Conservation (phyloP, 2,329 filamentous ascomycete genomes). For the Pseudogymnoascus sp. region DNA sequence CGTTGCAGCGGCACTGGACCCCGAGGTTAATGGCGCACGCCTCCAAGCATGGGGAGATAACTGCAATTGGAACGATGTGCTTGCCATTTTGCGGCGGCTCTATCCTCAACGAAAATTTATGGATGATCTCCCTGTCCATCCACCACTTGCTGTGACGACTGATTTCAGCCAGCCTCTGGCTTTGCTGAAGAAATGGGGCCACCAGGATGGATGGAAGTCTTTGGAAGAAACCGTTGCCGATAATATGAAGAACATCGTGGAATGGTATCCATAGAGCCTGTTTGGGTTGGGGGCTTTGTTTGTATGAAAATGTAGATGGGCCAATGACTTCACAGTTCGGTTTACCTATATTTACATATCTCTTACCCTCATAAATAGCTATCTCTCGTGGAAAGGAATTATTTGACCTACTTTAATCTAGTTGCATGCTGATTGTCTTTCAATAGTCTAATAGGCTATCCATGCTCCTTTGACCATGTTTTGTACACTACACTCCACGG, state of each 20-base stretch:
- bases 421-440: neutral
- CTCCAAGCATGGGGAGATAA: conserved; percentile 26
- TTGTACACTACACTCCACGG: neutral
- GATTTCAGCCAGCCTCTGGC: conserved; percentile 20
- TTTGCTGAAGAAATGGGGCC: conserved; percentile 21
- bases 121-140: conserved; percentile 20
- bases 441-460: neutral
- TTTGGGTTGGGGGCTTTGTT: neutral
- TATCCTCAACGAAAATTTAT: conserved; percentile 24
- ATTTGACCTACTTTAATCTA: neutral
- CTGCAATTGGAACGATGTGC: conserved; percentile 26
- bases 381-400: neutral
- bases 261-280: neutral
- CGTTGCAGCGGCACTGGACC: conserved; percentile 27
- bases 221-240: conserved; percentile 17
- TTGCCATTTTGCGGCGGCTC: conserved; percentile 24
- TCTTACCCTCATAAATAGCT: neutral
- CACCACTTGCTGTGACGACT: conserved; percentile 19
- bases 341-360: neutral
- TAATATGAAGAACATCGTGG: conserved; percentile 11
- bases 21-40: conserved; percentile 25
- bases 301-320: neutral
- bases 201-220: conserved; percentile 20
- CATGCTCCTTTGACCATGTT: neutral
- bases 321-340: neutral